Evolutionary conservation across 768 basidiomycete genomes (phyloP), one percentile per base, ranked within the genome.

Genomic region (Suillus paluster): DNA sequence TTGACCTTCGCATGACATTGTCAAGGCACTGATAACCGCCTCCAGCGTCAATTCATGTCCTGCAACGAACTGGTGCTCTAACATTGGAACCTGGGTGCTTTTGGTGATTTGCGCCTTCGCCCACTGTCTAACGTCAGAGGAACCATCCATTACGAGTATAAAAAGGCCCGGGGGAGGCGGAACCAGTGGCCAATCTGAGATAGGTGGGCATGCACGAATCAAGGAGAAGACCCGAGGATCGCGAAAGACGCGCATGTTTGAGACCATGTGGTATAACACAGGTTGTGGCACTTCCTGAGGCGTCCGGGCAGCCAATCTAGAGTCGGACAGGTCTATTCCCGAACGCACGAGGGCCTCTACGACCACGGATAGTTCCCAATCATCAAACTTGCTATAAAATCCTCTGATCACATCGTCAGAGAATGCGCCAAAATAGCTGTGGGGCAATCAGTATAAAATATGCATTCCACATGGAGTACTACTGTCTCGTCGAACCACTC

Each of bases 341-440:
- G 75, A 68, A 33, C 71, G 66, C 27, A 77, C 64, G 45, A 91
- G 69, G 45, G 81, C 78, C n/a, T 80, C 74, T 11, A 88, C 69
- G 5, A 90, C 81, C 27, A 82, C 69, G 11, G 73, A 64, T 4
- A 84, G 73, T 68, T 94, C 89, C 87, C 91, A 95, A 38, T 77
- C 73, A 59, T 89, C 86, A 50, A 94, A 86, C 25, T 73, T 82
- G 19, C 66, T 64, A 69, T 87, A 90, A 72, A 96, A 95, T 39
- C 73, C 74, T 21, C 76, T 72, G 56, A 90, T 70, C 41, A 84
- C 74, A 21, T 78, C 70, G 1, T 79, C 78, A 1, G 79, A 67
- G 71, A 90, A 94, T 3, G 86, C 86, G 15, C 84, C 87, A 66
- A 95, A 87, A 73, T 90, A 95, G 59, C 93, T 95, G 63, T 30